phyloP scores from a whole-genome alignment of 2,329 filamentous ascomycete genomes.

The Tolypocladium inflatum region DNA sequence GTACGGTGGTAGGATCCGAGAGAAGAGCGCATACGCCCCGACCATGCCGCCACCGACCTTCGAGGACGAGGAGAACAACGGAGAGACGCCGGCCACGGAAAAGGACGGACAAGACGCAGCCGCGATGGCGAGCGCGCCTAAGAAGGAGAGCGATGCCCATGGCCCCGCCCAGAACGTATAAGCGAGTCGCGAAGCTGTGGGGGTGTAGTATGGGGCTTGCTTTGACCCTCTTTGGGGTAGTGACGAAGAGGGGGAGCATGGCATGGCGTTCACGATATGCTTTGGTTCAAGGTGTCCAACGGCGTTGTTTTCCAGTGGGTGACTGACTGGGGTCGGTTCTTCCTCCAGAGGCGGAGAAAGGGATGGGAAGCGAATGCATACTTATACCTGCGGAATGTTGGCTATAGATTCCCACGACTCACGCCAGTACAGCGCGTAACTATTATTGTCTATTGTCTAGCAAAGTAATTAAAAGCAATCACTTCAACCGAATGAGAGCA shows the following conservation, averaged over 20 bases:
- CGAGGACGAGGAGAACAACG: constrained; percentile 10
- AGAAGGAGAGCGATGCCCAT: constrained; percentile 15
- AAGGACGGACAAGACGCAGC: constrained; percentile 23
- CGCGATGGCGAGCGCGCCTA: constrained; percentile 23
- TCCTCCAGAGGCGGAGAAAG: background rate
- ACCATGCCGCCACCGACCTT: constrained; percentile 16
- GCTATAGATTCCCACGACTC: background rate
- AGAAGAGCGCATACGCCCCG: constrained; percentile 46
- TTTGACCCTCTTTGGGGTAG: background rate
- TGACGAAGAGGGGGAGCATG: background rate
- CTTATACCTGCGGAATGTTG: background rate
- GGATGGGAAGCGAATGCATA: background rate
- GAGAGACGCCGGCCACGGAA: constrained; percentile 13
- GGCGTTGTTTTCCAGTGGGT: background rate
- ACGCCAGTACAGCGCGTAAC: background rate
- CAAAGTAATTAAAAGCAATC: background rate
- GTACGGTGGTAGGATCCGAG: constrained; percentile 49
- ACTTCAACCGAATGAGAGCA: background rate
- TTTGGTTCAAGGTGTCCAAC: background rate
- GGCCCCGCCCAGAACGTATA: constrained; percentile 9
- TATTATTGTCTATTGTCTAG: background rate
- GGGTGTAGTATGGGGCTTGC: background rate
- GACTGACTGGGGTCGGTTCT: background rate
- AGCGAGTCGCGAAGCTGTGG: background rate
- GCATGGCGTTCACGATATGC: background rate